Base-by-base conservation (phyloP, 192 early-diverging fungal species). In the Coemansia furcata region DNA sequence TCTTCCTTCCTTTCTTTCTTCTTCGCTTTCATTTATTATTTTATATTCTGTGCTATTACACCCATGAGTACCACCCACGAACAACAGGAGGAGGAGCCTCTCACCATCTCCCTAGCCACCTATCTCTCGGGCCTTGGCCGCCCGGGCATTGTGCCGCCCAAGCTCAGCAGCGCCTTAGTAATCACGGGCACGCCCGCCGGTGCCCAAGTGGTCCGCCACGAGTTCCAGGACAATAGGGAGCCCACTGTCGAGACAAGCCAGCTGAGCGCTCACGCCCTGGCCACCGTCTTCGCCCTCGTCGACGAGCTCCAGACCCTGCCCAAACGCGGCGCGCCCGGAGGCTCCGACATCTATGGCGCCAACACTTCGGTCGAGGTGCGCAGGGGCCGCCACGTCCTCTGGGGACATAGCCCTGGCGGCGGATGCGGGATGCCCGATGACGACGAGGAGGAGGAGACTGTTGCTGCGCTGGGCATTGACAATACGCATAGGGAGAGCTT, bases 141-240 rank as follows among this genome's bases (percentile, higher is more conserved):
- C 23, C 72, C 78, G 19, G 78, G 78, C n/a, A 80, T 80, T 30
- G 59, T 80, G 69, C 40, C 62, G 10, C 78, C 78, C 47, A 68
- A 68, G 50, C 39, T 74, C 11, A 63, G 66, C 63, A 69, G 63
- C 66, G 49, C 63, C 3, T 40, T 72, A 0, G 72, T 74, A 57
- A 80, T 80, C 58, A 65, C 58, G 11, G 54, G 50, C n/a, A 40
- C 47, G n/a, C 66, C 68, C 1, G 44, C 61, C 3, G 46, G 62
- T 12, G 72, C 72, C 63, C 64, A 49, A 43, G 68, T 80, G 2
- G 60, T 63, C 59, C 63, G 65, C 59, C 63, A 50, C 23, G 26
- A 52, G 21, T 80, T 59, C 54, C 50, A 71, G 17, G 69, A 74
- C 36, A 67, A 72, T 62, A 38, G 59, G 14, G 60, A 60, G 23